Evolutionary conservation across 2,329 filamentous ascomycete genomes (phyloP).

Genomic region (Paracamarosporium sp.): DNA sequence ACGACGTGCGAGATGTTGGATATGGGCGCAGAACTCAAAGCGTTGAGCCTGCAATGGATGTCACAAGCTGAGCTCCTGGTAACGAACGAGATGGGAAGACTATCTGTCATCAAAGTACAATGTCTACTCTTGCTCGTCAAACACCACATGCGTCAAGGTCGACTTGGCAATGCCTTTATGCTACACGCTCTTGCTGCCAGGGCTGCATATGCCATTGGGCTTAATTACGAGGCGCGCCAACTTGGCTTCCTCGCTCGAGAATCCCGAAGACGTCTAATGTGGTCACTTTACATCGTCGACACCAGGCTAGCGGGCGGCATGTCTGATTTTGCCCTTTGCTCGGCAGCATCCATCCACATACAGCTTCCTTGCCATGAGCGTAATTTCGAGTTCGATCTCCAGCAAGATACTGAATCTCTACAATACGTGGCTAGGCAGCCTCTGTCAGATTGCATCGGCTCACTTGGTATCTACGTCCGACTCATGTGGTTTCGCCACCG

Average conservation of each 20-base stretch:
- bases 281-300: conserved; percentile 4
- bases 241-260: conserved; percentile 6
- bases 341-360: conserved; percentile 2
- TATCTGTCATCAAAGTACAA: conserved; percentile 3
- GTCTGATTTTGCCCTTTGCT: not conserved
- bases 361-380: conserved; percentile 5
- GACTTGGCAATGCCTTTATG: not conserved
- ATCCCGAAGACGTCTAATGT: conserved; percentile 4
- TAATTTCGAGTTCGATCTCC: conserved; percentile 7
- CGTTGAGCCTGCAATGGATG: not conserved
- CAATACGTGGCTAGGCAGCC: not conserved
- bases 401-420: conserved; percentile 3
- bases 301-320: conserved; percentile 1
- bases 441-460: not conserved
- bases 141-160: not conserved
- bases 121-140: conserved; percentile 2
- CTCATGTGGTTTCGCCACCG: conserved; percentile 6
- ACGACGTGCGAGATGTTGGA: conserved; percentile 6
- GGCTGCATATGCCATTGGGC: conserved; percentile 1
- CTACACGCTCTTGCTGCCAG: not conserved
- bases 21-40: not conserved
- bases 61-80: not conserved
- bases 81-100: not conserved
- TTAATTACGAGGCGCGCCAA: conserved; percentile 6
- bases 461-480: not conserved